Conservation (phyloP, 495 filamentous ascomycete species). For the Penicillium macrosclerotiorum region DNA sequence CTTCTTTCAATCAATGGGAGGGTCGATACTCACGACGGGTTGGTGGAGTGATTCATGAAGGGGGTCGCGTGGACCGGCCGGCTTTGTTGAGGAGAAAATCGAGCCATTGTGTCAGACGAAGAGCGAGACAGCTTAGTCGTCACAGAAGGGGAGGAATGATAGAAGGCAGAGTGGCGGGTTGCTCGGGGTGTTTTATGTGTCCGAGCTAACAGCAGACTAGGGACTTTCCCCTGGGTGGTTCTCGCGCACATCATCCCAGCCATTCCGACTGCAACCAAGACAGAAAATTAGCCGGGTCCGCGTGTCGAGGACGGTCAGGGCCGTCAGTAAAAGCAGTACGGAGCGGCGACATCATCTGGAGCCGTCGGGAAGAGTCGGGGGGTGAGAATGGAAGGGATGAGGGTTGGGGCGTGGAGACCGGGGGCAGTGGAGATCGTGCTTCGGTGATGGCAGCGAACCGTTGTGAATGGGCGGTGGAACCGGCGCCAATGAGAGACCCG, state of each 20-base stretch:
- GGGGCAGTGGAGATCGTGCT: constrained; percentile 18
- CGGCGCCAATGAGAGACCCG: too few relatives aligned
- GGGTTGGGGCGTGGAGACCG: constrained; percentile 1
- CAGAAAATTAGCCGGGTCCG: constrained; percentile 34
- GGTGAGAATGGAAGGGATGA: constrained; percentile 16
- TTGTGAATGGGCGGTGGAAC: constrained; percentile 25
- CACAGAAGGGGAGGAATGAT: constrained; percentile 21
- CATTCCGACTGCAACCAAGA: constrained; percentile 34
- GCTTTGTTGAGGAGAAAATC: constrained; percentile 42
- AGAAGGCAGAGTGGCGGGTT: constrained; percentile 21
- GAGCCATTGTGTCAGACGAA: constrained; percentile 40
- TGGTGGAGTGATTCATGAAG: constrained; percentile 34
- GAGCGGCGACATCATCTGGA: constrained; percentile 21
- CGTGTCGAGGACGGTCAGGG: constrained; percentile 24
- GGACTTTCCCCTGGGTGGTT: constrained; percentile 30
- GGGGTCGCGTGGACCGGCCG: constrained; percentile 41
- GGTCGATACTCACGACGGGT: constrained; percentile 36
- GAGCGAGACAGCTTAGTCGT: constrained; percentile 25
- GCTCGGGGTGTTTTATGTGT: constrained; percentile 39
- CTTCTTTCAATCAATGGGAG: not conserved
- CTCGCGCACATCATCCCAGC: constrained; percentile 32
- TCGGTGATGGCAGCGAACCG: constrained; percentile 44
- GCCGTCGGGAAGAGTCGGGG: constrained; percentile 44
- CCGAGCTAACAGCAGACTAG: constrained; percentile 28
- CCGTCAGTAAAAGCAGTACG: constrained; percentile 27